Percentiles rank a stretch among this genome's conserved stretches.
Evolutionary conservation across 768 basidiomycete species (phyloP).

Genomic region (Hortiboletus flavorubellus): DNA sequence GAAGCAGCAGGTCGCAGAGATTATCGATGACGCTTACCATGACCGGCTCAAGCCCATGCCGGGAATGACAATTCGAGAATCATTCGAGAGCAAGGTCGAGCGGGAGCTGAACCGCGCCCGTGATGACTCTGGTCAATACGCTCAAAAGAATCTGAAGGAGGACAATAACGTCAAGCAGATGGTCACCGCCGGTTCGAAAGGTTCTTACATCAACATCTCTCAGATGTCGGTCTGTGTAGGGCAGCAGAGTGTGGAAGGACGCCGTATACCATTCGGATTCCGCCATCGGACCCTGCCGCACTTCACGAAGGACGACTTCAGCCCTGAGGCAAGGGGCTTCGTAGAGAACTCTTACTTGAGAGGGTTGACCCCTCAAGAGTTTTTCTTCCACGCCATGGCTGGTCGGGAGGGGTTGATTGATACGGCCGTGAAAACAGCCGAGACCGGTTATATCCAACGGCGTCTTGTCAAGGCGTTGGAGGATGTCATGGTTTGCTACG

Average conservation of each 20-base stretch:
- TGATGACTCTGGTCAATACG: slow-evolving; percentile 92
- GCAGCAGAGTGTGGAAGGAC: slow-evolving; percentile 97
- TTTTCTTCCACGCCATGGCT: slow-evolving; percentile 99
- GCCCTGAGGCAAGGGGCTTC: slow-evolving; percentile 95
- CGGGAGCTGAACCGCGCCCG: slow-evolving; percentile 91
- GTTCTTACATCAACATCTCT: slow-evolving; percentile 99
- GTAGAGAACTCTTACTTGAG: slow-evolving; percentile 98
- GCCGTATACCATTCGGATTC: slow-evolving; percentile 98
- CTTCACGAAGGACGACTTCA: slow-evolving; percentile 98
- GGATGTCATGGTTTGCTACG: slow-evolving; percentile 96
- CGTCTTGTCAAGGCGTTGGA: slow-evolving; percentile 97
- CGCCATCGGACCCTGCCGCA: slow-evolving; percentile 94
- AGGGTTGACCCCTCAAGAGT: slow-evolving; percentile 95
- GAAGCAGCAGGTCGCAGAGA: slow-evolving; percentile 72
- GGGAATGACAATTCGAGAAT: slow-evolving; percentile 99
- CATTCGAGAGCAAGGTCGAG: slow-evolving; percentile 92
- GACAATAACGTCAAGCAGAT: slow-evolving; percentile 99
- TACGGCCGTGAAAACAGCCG: slow-evolving; percentile 99
- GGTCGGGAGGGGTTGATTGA: slow-evolving; percentile 99
- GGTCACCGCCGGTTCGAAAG: slow-evolving; percentile 99
- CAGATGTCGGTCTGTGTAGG: slow-evolving; percentile 99
- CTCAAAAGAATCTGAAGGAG: slow-evolving; percentile 96
- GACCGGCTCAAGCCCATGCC: slow-evolving; percentile 88
- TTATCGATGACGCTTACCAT: slow-evolving; percentile 81
- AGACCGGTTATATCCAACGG: slow-evolving; percentile 98